A percentile compares a stretch with the other conserved stretches of the same genome.
phyloP scores from a whole-genome alignment of 495 filamentous ascomycete species.

The Tirmania nivea region DNA sequence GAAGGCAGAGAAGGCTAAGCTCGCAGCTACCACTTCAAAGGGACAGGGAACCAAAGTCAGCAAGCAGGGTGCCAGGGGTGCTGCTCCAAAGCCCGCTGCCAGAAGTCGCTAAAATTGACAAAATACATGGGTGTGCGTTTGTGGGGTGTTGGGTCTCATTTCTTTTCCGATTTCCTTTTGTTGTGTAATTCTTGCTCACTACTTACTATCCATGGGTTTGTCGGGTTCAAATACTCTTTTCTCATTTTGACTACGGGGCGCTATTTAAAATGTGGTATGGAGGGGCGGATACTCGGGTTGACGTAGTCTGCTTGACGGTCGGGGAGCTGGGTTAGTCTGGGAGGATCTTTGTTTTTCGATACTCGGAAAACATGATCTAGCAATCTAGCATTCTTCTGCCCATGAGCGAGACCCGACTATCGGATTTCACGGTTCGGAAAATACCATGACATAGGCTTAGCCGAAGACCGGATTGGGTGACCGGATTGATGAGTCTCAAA shows the following conservation, averaged over 20 bases:
- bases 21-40: slow-evolving; percentile 46
- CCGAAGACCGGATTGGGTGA: too few relatives aligned
- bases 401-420: too few relatives aligned
- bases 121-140: not conserved
- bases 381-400: too few relatives aligned
- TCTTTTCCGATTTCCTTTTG: not conserved
- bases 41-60: slow-evolving; percentile 63
- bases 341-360: too few relatives aligned
- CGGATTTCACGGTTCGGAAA: too few relatives aligned
- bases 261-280: too few relatives aligned
- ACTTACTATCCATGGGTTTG: not conserved
- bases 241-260: not conserved
- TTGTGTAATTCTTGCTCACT: not conserved
- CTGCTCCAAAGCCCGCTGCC: slow-evolving; percentile 63
- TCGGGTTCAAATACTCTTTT: not conserved
- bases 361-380: too few relatives aligned
- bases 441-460: too few relatives aligned
- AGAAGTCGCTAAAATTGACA: slow-evolving; percentile 51
- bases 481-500: too few relatives aligned
- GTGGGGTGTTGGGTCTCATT: not conserved
- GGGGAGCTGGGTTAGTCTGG: too few relatives aligned
- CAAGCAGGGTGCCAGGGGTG: slow-evolving; percentile 94
- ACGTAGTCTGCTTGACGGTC: too few relatives aligned
- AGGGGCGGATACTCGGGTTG: too few relatives aligned
- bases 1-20: slow-evolving; percentile 99